Conservation (phyloP, 164 flowering plant genomes). For the Kalanchoe fedtschenkoi region DNA sequence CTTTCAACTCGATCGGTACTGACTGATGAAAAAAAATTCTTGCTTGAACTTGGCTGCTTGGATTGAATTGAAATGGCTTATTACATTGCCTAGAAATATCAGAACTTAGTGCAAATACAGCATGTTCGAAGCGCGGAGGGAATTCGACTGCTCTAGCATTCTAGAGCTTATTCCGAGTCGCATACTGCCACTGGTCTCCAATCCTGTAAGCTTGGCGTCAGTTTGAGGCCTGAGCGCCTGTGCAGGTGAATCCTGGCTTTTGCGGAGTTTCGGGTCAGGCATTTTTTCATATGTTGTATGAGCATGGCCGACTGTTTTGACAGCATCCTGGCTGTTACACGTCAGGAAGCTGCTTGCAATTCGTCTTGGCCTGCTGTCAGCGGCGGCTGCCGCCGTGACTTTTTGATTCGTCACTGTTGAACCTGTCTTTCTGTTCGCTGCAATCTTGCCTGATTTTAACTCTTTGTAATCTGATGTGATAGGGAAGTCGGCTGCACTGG, state of each 20-base stretch:
- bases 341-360: slow-evolving; percentile 19
- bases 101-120: not conserved
- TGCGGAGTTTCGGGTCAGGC: slow-evolving; percentile 7
- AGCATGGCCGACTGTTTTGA: slow-evolving; percentile 38
- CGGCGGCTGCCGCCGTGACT: not conserved
- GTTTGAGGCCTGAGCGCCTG: slow-evolving; percentile 18
- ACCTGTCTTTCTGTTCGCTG: not conserved
- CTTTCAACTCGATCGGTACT: not conserved
- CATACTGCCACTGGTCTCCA: not conserved
- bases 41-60: not conserved
- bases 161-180: not conserved
- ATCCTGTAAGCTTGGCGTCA: not conserved
- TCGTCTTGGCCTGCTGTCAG: slow-evolving; percentile 12
- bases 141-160: not conserved
- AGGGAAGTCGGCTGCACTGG: slow-evolving; percentile 47
- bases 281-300: slow-evolving; percentile 9
- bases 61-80: not conserved
- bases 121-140: not conserved
- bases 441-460: slow-evolving; percentile 6
- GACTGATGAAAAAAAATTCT: not conserved
- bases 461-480: slow-evolving; percentile 30
- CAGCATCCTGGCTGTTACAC: slow-evolving; percentile 44
- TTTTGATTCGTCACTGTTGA: not conserved
- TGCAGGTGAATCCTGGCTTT: slow-evolving; percentile 12
- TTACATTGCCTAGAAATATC: not conserved